Percentiles rank a stretch among this genome's conserved stretches.
phyloP scores from a whole-genome alignment of 768 basidiomycete genomes.

The Aureoboletus auriporus region DNA sequence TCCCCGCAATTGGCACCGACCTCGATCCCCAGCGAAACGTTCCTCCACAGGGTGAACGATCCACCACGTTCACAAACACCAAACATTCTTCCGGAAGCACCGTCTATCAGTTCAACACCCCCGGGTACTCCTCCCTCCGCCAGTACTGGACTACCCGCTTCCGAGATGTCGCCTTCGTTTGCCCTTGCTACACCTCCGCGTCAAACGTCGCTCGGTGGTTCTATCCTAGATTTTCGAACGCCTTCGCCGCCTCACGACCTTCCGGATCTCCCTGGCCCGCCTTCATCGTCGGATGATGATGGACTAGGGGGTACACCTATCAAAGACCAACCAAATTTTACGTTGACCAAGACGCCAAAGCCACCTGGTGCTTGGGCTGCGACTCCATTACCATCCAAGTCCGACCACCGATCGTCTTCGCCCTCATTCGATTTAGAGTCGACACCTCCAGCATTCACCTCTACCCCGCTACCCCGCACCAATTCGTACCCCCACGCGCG shows the following conservation, averaged over 20 bases:
- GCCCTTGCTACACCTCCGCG: constrained; percentile 47
- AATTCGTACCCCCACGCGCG: constrained; percentile 9
- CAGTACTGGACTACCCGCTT: neutral
- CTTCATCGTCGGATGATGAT: constrained; percentile 52
- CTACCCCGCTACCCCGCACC: constrained; percentile 21
- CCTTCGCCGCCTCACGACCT: constrained; percentile 60
- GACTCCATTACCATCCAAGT: constrained; percentile 33
- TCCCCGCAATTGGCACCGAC: constrained; percentile 14
- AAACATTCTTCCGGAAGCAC: constrained; percentile 1
- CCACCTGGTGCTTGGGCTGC: constrained; percentile 45
- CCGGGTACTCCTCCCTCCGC: constrained; percentile 21
- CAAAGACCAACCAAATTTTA: constrained; percentile 26
- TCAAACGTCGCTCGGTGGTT: constrained; percentile 35
- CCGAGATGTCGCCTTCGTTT: constrained; percentile 15
- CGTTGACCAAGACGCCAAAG: constrained; percentile 41
- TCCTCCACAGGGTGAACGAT: constrained; percentile 15
- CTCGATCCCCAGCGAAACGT: constrained; percentile 9
- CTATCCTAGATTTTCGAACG: constrained; percentile 51
- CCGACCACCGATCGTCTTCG: constrained; percentile 11
- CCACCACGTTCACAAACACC: constrained; percentile 12
- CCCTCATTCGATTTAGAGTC: constrained; percentile 19
- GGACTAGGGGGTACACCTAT: constrained; percentile 25
- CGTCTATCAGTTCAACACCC: constrained; percentile 20
- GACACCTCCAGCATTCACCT: constrained; percentile 23
- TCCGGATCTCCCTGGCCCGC: constrained; percentile 65